phyloP scores from a whole-genome alignment of 441 rosid species.

The Daphne laureola region DNA sequence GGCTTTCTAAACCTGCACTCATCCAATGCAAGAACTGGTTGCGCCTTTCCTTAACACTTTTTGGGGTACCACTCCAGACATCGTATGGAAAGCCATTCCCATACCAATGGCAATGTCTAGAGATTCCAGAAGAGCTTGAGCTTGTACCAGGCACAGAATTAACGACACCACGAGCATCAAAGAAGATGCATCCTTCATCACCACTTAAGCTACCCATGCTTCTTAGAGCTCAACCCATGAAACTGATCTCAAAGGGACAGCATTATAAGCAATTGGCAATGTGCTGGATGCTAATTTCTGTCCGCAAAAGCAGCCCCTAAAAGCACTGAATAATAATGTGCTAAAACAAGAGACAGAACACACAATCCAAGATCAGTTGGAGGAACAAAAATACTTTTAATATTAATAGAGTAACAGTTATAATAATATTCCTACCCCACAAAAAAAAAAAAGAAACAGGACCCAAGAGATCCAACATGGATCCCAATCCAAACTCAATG shows the following conservation, averaged over 20 bases:
- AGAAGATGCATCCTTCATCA: conserved; percentile 57
- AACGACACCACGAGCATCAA: conserved; percentile 62
- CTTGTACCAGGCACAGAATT: conserved; percentile 23
- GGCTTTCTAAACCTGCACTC: conserved; percentile 33
- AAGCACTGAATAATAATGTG: conserved; percentile 20
- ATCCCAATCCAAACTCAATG: conserved; percentile 77
- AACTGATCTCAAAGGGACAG: conserved; percentile 29
- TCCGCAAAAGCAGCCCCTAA: conserved; percentile 54
- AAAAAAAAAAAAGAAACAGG: conserved; percentile 17
- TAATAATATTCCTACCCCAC: conserved; percentile 12
- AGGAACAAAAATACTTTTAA: conserved; percentile 13
- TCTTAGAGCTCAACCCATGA: conserved; percentile 67
- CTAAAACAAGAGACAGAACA: conserved; percentile 20
- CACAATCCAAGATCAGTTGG: conserved; percentile 49
- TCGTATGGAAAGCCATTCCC: conserved; percentile 32
- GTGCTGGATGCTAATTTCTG: conserved; percentile 32
- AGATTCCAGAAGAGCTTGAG: conserved; percentile 20
- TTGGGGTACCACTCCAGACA: conserved; percentile 58
- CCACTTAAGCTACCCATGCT: conserved; percentile 45
- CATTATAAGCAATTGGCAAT: conserved; percentile 35
- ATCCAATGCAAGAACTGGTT: conserved; percentile 63
- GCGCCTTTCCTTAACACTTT: conserved; percentile 66
- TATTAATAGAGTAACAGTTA: conserved; percentile 17
- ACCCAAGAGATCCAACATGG: conserved; percentile 68
- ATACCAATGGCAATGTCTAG: conserved; percentile 12